Evolutionary conservation across 2,329 filamentous ascomycete genomes (phyloP).

Genomic region (Aspergillus caelatus): DNA sequence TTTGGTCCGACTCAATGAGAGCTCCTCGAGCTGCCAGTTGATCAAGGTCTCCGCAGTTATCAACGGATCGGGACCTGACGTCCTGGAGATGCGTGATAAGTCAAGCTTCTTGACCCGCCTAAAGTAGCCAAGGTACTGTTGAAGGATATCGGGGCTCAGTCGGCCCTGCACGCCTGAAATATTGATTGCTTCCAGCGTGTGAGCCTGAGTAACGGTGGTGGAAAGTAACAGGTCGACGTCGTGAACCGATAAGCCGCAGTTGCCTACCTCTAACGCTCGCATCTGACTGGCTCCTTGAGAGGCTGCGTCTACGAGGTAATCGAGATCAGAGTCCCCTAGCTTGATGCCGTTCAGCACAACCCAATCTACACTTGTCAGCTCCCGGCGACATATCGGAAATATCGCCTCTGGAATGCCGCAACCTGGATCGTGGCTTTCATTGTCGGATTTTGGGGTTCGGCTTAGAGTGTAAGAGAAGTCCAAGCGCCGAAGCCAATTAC

Average conservation of each 20-base stretch:
- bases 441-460: conserved; percentile 55
- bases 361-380: conserved; percentile 72
- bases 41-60: conserved; percentile 67
- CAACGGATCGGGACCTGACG: conserved; percentile 65
- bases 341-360: conserved; percentile 69
- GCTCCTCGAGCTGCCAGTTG: conserved; percentile 68
- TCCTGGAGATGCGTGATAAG: conserved; percentile 65
- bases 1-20: conserved; percentile 65
- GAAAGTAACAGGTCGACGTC: conserved; percentile 63
- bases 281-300: conserved; percentile 67
- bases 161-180: conserved; percentile 69
- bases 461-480: conserved; percentile 68
- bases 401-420: conserved; percentile 72
- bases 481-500: conserved; percentile 62
- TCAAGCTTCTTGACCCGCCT: conserved; percentile 67
- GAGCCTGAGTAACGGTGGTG: conserved; percentile 65
- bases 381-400: conserved; percentile 67
- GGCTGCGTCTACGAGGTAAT: conserved; percentile 67
- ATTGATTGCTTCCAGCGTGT: conserved; percentile 68
- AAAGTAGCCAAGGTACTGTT: conserved; percentile 68
- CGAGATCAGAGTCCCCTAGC: conserved; percentile 71
- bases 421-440: conserved; percentile 59
- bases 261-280: conserved; percentile 67
- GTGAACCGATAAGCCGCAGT: conserved; percentile 58
- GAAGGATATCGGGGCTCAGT: conserved; percentile 65